These are phyloP conservation scores for Fusarium sp. DNA, from an alignment of 2,329 filamentous ascomycete species.

Conservation along the genomic window DNA sequence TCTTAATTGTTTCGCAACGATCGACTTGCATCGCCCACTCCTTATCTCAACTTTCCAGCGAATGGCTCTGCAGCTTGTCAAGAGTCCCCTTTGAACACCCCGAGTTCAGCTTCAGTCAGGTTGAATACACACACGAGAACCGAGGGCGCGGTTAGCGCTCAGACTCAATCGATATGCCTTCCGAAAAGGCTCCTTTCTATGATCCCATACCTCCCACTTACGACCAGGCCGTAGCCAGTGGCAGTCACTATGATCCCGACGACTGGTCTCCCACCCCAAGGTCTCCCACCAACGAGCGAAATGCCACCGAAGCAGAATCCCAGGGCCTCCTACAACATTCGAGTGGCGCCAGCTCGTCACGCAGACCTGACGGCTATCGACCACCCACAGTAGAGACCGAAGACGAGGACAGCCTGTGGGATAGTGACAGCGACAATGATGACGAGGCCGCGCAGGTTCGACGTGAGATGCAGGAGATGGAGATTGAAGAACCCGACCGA, in stretches of 20 bases:
- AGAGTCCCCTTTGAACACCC: conserved; percentile 15
- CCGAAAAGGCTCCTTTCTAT: conserved; percentile 57
- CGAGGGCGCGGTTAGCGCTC: conserved; percentile 38
- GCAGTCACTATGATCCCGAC: conserved; percentile 49
- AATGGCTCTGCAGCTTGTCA: conserved; percentile 27
- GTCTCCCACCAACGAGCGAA: conserved; percentile 63
- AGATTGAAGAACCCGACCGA: conserved; percentile 75
- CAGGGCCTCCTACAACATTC: conserved; percentile 76
- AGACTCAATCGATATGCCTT: conserved; percentile 47
- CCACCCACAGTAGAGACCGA: conserved; percentile 84
- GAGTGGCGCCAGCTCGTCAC: conserved; percentile 54
- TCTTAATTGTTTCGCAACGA: conserved; percentile 30
- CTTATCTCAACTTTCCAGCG: conserved; percentile 24
- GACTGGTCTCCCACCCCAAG: conserved; percentile 48
- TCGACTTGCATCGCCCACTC: conserved; percentile 29
- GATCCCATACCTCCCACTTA: conserved; percentile 58
- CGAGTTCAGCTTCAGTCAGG: conserved; percentile 8
- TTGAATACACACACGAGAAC: conserved; percentile 23
- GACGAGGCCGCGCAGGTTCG: conserved; percentile 74
- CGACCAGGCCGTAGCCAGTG: conserved; percentile 55
- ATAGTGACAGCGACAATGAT: conserved; percentile 60
- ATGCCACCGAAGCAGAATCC: conserved; percentile 77
- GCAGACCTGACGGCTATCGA: conserved; percentile 71
- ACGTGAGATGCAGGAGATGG: conserved; percentile 88
- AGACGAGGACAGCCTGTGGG: conserved; percentile 69